Percentiles rank a stretch among this genome's conserved stretches.
Evolutionary conservation across 1,284 basidiomycete species (phyloP).

Genomic region (Heterobasidion occidentale): DNA sequence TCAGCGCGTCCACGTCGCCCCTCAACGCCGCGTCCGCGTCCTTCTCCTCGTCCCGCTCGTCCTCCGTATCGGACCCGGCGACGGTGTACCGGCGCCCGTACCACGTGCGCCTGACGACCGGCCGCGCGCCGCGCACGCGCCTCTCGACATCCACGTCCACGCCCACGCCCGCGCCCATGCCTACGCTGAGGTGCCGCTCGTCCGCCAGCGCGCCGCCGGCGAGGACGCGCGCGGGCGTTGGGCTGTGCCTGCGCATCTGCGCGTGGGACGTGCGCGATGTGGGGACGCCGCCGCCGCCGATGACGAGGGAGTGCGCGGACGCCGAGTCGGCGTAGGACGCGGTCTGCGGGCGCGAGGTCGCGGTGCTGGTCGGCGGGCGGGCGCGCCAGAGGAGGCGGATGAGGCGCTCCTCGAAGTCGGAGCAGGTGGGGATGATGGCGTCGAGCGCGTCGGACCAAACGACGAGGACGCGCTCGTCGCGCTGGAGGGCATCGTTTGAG

Average conservation of each 20-base stretch:
- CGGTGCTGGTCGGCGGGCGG: slow-evolving; percentile 16
- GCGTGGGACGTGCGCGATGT: slow-evolving; percentile 2
- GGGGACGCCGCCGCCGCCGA: slow-evolving; percentile 5
- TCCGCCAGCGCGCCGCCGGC: slow-evolving; percentile 4
- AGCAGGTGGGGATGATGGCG: slow-evolving; percentile 60
- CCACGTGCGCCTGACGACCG: slow-evolving; percentile 21
- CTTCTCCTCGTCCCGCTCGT: slow-evolving; percentile 4
- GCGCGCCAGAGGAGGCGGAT: slow-evolving; percentile 70
- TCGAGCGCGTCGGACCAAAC: slow-evolving; percentile 76
- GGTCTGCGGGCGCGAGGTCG: slow-evolving; percentile 6
- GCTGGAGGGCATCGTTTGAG: slow-evolving; percentile 26
- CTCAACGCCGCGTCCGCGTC: slow-evolving; percentile 18
- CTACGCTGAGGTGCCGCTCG: slow-evolving; percentile 11
- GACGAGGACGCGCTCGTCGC: slow-evolving; percentile 67
- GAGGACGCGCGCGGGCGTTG: not conserved
- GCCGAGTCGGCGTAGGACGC: slow-evolving; percentile 8
- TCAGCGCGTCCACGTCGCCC: slow-evolving; percentile 21
- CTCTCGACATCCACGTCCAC: slow-evolving; percentile 24
- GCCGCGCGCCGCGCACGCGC: slow-evolving; percentile 14
- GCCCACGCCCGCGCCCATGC: not conserved
- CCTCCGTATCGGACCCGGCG: slow-evolving; percentile 15
- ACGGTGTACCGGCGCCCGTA: slow-evolving; percentile 25
- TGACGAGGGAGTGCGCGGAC: slow-evolving; percentile 11
- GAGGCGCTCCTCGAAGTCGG: slow-evolving; percentile 73
- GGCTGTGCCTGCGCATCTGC: too few species aligned